Percentiles rank a stretch among this genome's conserved stretches.
These are phyloP conservation scores for Shiraia sp. DNA, from an alignment of 2,329 filamentous ascomycete genomes.

Conservation along the genomic window DNA sequence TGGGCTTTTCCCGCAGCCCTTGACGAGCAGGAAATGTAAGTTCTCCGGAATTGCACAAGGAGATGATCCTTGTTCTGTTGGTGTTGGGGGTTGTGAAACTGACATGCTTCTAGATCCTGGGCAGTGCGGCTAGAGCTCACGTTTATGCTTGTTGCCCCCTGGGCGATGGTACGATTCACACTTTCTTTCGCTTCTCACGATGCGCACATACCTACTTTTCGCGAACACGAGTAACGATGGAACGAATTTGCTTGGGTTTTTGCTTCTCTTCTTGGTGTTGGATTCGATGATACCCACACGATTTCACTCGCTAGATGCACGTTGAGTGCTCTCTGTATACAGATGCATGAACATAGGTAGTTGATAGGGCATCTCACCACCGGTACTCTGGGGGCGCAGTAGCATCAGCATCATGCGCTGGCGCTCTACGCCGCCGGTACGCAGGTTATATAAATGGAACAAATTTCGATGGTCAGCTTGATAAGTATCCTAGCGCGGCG, in stretches of 20 bases:
- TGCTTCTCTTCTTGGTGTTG: too few relatives aligned
- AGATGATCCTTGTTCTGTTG: too few relatives aligned
- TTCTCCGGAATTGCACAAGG: too few relatives aligned
- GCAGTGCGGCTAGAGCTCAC: slow-evolving; percentile 36
- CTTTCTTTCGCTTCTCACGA: slow-evolving; percentile 5
- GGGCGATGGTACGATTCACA: slow-evolving; percentile 1
- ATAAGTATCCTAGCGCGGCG: too few relatives aligned
- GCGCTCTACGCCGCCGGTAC: neutral
- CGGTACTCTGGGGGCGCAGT: neutral
- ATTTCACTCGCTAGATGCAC: slow-evolving; percentile 21
- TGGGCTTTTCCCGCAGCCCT: slow-evolving; percentile 55
- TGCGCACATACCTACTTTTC: neutral
- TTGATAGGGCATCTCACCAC: neutral
- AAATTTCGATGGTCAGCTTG: too few relatives aligned
- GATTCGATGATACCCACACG: slow-evolving; percentile 31
- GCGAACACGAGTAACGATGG: slow-evolving; percentile 19
- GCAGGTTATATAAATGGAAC: too few relatives aligned
- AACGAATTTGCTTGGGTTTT: slow-evolving; percentile 24
- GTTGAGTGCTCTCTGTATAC: slow-evolving; percentile 6
- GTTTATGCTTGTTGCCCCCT: neutral
- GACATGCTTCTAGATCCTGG: slow-evolving; percentile 36
- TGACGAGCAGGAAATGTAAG: slow-evolving; percentile 46
- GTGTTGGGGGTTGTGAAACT: slow-evolving; percentile 10
- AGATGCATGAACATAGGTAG: slow-evolving; percentile 5
- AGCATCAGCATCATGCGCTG: neutral